phyloP scores from a whole-genome alignment of 2,329 filamentous ascomycete species.

The Aureobasidium zeae region DNA sequence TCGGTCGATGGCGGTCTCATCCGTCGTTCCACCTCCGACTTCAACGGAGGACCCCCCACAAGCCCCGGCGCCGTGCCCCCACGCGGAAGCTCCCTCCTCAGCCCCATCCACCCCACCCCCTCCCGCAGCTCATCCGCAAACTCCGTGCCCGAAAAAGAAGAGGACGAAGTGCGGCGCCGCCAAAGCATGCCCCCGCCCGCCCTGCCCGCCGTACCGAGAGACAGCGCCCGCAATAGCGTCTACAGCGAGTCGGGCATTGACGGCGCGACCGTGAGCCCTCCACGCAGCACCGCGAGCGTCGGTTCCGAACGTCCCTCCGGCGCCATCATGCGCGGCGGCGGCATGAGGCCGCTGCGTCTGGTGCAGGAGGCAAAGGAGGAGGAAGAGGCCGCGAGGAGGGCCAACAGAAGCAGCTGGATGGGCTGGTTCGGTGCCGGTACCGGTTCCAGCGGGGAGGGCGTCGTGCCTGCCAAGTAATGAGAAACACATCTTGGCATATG shows the following conservation, averaged over 20 bases:
- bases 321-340: conserved; percentile 48
- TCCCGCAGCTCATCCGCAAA: conserved; percentile 43
- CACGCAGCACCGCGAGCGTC: conserved; percentile 48
- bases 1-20: conserved; percentile 23
- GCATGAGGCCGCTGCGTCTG: conserved; percentile 74
- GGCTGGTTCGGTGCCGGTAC: conserved; percentile 33
- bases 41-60: conserved; percentile 25
- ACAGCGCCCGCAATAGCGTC: conserved; percentile 26
- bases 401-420: conserved; percentile 40
- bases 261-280: conserved; percentile 38
- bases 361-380: conserved; percentile 60
- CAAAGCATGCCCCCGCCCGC: conserved; percentile 9
- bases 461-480: no score
- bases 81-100: conserved; percentile 54
- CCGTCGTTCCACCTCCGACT: conserved; percentile 38
- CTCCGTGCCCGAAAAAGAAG: conserved; percentile 34
- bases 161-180: no score
- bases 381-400: conserved; percentile 34
- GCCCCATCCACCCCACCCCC: conserved; percentile 30
- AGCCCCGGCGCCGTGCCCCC: conserved; percentile 49
- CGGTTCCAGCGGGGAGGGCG: no score
- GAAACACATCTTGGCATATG: no score
- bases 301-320: conserved; percentile 27
- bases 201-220: conserved; percentile 18
- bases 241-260: conserved; percentile 24